Percentiles rank a stretch among this genome's conserved stretches.
These are phyloP conservation scores for Turritis glabra DNA, from an alignment of 345 rosid species.

Conservation along the genomic window DNA sequence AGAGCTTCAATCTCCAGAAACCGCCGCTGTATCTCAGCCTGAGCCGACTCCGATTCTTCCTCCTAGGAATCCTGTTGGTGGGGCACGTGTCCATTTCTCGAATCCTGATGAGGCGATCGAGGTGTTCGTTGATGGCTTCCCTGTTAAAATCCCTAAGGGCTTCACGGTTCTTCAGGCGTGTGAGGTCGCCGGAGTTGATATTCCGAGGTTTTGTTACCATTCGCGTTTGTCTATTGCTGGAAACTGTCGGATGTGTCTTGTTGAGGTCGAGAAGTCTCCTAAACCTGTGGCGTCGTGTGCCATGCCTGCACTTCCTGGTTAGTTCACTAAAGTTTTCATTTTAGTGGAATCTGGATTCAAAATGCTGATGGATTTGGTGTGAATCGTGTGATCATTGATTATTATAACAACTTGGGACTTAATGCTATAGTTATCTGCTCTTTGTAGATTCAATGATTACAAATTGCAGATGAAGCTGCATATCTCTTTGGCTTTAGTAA, in stretches of 20 bases:
- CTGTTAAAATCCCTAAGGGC: constrained; percentile 94
- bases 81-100: constrained; percentile 73
- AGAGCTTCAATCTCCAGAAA: constrained; percentile 73
- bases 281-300: constrained; percentile 98
- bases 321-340: background rate
- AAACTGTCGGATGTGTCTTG: constrained; percentile 96
- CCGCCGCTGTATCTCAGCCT: constrained; percentile 48
- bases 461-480: background rate
- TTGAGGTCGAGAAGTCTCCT: constrained; percentile 98
- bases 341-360: background rate
- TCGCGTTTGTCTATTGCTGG: constrained; percentile 92
- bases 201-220: constrained; percentile 96
- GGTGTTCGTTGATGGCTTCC: constrained; percentile 86
- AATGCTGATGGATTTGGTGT: background rate
- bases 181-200: constrained; percentile 95
- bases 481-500: background rate
- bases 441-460: background rate
- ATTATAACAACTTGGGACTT: background rate
- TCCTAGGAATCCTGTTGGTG: constrained; percentile 65
- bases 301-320: constrained; percentile 99
- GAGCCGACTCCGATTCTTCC: constrained; percentile 53
- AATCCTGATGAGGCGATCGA: constrained; percentile 93
- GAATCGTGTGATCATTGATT: background rate
- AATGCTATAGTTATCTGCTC: background rate
- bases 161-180: constrained; percentile 96